Evolutionary conservation across 2,329 filamentous ascomycete genomes (phyloP).

Genomic region (Aspergillus ruber): DNA sequence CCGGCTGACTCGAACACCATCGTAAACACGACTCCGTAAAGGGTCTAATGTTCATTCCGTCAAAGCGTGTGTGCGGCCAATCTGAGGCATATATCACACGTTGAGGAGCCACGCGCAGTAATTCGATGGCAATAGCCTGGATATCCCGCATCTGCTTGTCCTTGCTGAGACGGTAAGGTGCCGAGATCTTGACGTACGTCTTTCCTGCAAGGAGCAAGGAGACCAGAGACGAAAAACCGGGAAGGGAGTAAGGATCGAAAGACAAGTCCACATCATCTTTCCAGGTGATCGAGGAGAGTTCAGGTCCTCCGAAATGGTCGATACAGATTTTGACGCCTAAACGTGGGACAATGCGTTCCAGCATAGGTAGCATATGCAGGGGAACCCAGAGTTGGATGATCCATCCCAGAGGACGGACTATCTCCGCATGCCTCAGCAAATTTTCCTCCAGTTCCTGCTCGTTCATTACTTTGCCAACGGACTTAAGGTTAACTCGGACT

Average conservation of each 20-base stretch:
- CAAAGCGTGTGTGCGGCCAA: slow-evolving; percentile 60
- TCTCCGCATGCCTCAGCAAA: slow-evolving; percentile 45
- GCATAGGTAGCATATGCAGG: slow-evolving; percentile 43
- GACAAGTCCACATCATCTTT: slow-evolving; percentile 4
- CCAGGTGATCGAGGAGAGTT: slow-evolving; percentile 19
- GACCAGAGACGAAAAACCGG: slow-evolving; percentile 46
- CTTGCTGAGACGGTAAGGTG: slow-evolving; percentile 50
- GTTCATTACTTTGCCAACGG: slow-evolving; percentile 40
- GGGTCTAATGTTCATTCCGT: slow-evolving; percentile 49
- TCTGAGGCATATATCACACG: slow-evolving; percentile 55
- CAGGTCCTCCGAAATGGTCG: slow-evolving; percentile 54
- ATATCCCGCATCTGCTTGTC: slow-evolving; percentile 41
- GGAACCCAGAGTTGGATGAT: slow-evolving; percentile 54
- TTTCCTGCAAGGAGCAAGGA: slow-evolving; percentile 42
- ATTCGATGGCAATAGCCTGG: slow-evolving; percentile 44
- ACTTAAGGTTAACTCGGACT: slow-evolving; percentile 55
- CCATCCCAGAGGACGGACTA: slow-evolving; percentile 49
- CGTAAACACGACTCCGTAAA: slow-evolving; percentile 51
- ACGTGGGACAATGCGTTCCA: slow-evolving; percentile 45
- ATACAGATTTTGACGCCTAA: slow-evolving; percentile 51
- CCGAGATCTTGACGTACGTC: slow-evolving; percentile 55
- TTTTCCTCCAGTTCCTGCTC: slow-evolving; percentile 36
- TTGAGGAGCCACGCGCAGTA: slow-evolving; percentile 41
- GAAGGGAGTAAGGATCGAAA: slow-evolving; percentile 40
- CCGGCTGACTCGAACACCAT: slow-evolving; percentile 44